A percentile compares a stretch with the other conserved stretches of the same genome.
phyloP scores from a whole-genome alignment of 2,329 filamentous ascomycete genomes.

The Myrmaecium sp. region DNA sequence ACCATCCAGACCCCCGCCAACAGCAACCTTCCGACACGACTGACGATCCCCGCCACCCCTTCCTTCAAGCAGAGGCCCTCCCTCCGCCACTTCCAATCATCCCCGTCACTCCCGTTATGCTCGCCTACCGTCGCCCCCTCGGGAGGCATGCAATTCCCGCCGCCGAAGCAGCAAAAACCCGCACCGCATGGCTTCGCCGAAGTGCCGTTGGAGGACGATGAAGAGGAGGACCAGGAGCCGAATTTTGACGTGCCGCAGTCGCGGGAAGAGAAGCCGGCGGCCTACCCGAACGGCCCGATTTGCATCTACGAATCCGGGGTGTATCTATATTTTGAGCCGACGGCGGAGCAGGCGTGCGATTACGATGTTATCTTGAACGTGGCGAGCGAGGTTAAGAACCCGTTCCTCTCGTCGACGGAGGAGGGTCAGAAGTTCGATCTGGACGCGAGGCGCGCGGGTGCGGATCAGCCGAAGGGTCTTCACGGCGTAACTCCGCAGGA shows the following conservation, averaged over 20 bases:
- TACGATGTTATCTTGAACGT: constrained; percentile 80
- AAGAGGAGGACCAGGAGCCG: constrained; percentile 38
- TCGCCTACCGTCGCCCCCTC: constrained; percentile 32
- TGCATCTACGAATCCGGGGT: constrained; percentile 66
- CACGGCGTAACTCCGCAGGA: background rate
- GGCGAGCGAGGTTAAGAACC: constrained; percentile 64
- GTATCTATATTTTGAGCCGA: constrained; percentile 66
- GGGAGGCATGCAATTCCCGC: constrained; percentile 34
- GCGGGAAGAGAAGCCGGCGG: constrained; percentile 54
- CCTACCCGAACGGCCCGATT: constrained; percentile 67
- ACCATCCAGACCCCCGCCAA: constrained; percentile 50
- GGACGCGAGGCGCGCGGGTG: constrained; percentile 15
- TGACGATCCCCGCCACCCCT: constrained; percentile 40
- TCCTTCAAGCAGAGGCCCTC: constrained; percentile 30
- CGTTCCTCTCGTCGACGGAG: constrained; percentile 34
- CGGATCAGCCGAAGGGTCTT: constrained; percentile 2
- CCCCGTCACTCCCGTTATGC: constrained; percentile 39
- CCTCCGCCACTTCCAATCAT: constrained; percentile 45
- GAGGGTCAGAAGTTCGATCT: constrained; percentile 15
- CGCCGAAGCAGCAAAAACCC: constrained; percentile 16
- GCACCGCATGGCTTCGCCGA: constrained; percentile 25
- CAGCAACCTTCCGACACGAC: constrained; percentile 41
- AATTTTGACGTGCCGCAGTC: constrained; percentile 41
- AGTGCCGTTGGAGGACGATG: constrained; percentile 58
- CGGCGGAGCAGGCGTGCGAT: constrained; percentile 54